Evolutionary conservation across 768 basidiomycete species (phyloP), one percentile per base, ranked within the genome.

Genomic region (Artomyces pyxidatus): DNA sequence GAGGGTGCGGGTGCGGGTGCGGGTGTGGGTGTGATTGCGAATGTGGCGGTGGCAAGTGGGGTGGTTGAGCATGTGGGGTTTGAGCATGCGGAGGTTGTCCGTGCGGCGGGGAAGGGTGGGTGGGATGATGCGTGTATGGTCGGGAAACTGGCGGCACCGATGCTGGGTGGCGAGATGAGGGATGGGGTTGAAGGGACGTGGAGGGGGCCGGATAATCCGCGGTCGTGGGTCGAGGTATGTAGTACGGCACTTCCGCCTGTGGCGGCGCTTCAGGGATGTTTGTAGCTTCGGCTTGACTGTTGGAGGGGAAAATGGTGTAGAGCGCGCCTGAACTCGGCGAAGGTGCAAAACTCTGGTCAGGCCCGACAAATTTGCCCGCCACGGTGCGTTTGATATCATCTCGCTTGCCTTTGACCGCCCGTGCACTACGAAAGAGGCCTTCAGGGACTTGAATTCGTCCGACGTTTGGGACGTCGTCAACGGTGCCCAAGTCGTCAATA

Each of bases 401-500:
- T 38, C 47, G 39, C 40, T 45, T 55, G 40, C 44, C 48, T 45
- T 57, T 57, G 14, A 29, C 37, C 25, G 56, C 54, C 11, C 56
- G 42, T 23, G 56, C 56, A 42, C 80, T 85, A 58, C 76, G 78
- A 66, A 86, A 88, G 44, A 78, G 63, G 11, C 78, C 81, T 0
- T 80, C 73, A 2, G 87, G 84, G 0, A 88, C 78, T n/a, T 68
- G 63, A 42, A 88, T 68, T 47, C 79, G 77, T 28, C 73, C 70
- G 12, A 89, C 71, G 21, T 65, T 65, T 11, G 72, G 71, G 58
- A 85, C 70, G 53, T 85, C 78, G 53, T 89, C 86, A 44, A 90
- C 78, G 4, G 81, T 83, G 39, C 76, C 73, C 30, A 90, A 71
- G 37, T 79, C 70, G 61, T 87, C 83, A 23, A 88, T 78, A 0